phyloP scores from a whole-genome alignment of 2,329 filamentous ascomycete species.

The Fusarium odoratissimum region DNA sequence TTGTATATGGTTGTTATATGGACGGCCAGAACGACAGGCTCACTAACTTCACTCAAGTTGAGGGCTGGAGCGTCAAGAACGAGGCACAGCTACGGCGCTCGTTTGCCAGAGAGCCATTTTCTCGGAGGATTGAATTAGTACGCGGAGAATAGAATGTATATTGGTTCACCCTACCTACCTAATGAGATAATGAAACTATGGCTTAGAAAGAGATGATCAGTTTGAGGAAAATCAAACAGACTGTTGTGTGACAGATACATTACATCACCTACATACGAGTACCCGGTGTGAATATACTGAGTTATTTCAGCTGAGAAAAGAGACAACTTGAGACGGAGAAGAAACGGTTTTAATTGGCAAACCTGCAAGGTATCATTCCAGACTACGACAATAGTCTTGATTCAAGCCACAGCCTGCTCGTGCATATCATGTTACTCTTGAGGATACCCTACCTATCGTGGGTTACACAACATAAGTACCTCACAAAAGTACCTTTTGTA shows the following conservation, averaged over 20 bases:
- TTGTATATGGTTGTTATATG: background rate
- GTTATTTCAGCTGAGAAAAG: background rate
- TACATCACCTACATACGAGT: background rate
- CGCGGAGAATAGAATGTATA: background rate
- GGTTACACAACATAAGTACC: background rate
- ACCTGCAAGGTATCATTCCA: background rate
- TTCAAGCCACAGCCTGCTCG: background rate
- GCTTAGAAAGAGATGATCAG: background rate
- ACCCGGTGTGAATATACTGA: background rate
- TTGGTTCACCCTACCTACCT: background rate
- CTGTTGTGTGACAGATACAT: background rate
- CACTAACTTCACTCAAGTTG: background rate
- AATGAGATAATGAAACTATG: background rate
- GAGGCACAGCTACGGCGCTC: background rate
- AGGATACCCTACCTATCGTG: background rate
- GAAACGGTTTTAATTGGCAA: background rate
- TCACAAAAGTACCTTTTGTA: background rate
- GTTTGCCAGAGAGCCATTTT: background rate
- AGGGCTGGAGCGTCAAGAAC: background rate
- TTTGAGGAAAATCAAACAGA: background rate
- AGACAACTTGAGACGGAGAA: background rate
- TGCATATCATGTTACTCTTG: background rate
- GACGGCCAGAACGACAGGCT: background rate
- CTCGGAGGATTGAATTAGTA: background rate
- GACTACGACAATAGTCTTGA: background rate